Percentiles rank a stretch among this genome's conserved stretches.
These are phyloP conservation scores for Solanum chmielewskii DNA, from an alignment of 257 asterid species.

Conservation along the genomic window DNA sequence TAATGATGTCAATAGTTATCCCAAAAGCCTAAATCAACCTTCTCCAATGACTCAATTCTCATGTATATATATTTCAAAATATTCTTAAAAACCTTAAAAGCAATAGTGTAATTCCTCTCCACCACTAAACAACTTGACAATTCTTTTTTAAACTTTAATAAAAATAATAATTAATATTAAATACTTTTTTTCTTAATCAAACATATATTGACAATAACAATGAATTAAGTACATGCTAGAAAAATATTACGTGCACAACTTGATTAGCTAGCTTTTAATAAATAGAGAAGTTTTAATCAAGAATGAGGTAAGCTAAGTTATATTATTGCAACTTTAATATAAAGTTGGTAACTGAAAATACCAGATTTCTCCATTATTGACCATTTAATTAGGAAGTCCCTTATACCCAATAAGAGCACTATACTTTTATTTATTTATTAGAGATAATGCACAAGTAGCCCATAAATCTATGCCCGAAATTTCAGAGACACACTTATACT, in stretches of 20 bases:
- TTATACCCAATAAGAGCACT: neutral
- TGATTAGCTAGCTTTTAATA: neutral
- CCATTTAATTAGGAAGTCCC: neutral
- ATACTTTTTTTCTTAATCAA: neutral
- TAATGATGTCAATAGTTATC: neutral
- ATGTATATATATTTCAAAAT: neutral
- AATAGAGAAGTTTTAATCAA: neutral
- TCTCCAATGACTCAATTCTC: neutral
- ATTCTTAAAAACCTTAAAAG: neutral
- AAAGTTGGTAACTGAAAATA: neutral
- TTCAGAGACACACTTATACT: too few relatives aligned
- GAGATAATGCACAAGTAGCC: too few relatives aligned
- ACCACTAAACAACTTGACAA: neutral
- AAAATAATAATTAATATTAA: neutral
- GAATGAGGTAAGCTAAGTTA: neutral
- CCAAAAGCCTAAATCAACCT: neutral
- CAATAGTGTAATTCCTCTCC: neutral
- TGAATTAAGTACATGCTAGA: neutral
- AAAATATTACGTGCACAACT: neutral
- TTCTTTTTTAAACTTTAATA: neutral
- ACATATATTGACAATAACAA: neutral
- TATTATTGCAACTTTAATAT: neutral
- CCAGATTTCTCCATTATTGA: neutral
- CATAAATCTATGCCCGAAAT: too few relatives aligned
- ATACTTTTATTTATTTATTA: neutral